Percentiles rank a stretch among this genome's conserved stretches.
These are phyloP conservation scores for Hordeum pubiflorum DNA, from an alignment of 202 grass and related monocot genomes.

Conservation along the genomic window DNA sequence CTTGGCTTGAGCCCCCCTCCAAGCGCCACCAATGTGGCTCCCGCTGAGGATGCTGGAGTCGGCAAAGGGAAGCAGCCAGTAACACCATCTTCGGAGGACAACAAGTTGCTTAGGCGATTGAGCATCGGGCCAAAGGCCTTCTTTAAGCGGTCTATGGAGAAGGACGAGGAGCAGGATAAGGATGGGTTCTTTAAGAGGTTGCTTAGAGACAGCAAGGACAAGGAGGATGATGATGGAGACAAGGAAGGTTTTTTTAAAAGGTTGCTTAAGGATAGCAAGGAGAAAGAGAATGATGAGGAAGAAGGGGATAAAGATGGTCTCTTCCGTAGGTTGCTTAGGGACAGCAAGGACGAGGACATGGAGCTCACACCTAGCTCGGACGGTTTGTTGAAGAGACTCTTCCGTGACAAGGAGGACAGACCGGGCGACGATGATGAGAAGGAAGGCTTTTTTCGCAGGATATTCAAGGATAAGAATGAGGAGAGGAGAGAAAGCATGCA, in stretches of 20 bases:
- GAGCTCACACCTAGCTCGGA: constrained; percentile 50
- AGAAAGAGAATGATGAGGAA: constrained; percentile 62
- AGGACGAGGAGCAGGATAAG: constrained; percentile 75
- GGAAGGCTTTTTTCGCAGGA: constrained; percentile 59
- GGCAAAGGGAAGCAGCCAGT: constrained; percentile 42
- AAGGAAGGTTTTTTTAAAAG: constrained; percentile 90
- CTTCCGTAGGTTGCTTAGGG: constrained; percentile 63
- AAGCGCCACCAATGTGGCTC: constrained; percentile 28
- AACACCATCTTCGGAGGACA: constrained; percentile 58
- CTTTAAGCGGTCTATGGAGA: constrained; percentile 73
- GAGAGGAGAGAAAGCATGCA: constrained; percentile 63
- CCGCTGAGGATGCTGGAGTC: constrained; percentile 17
- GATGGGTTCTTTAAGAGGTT: constrained; percentile 93
- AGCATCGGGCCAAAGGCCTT: constrained; percentile 83
- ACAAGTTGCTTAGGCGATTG: constrained; percentile 81
- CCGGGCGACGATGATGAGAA: constrained; percentile 68
- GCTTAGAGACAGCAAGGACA: constrained; percentile 74
- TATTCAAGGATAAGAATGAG: constrained; percentile 87
- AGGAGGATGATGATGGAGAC: constrained; percentile 71
- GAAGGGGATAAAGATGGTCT: constrained; percentile 75
- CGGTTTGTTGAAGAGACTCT: constrained; percentile 81
- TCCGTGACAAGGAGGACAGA: constrained; percentile 88
- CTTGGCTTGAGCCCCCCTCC: constrained; percentile 37
- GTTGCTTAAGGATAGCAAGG: constrained; percentile 82
- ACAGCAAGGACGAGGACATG: constrained; percentile 68